These are phyloP conservation scores for Zoysia matrella DNA, from an alignment of 202 grass and related monocot species.

Conservation along the genomic window DNA sequence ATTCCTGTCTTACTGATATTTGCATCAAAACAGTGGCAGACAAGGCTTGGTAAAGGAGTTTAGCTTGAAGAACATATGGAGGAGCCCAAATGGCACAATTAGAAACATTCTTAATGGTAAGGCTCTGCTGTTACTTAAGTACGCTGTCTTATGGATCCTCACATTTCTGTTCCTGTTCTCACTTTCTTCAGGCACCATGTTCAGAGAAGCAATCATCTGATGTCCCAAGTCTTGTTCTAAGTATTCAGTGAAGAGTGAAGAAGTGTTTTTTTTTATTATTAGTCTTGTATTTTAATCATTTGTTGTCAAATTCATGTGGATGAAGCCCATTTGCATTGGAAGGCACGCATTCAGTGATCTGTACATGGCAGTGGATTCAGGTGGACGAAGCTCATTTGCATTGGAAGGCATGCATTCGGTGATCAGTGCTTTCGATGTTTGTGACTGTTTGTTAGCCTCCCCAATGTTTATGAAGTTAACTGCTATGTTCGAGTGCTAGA, in stretches of 20 bases:
- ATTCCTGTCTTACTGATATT: conserved; percentile 22
- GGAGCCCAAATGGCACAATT: conserved; percentile 89
- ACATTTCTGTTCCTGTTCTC: conserved; percentile 30
- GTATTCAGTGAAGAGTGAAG: conserved; percentile 38
- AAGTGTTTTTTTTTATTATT: background rate
- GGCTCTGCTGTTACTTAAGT: background rate
- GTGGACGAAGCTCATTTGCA: conserved; percentile 90
- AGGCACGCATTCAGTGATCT: too few species aligned
- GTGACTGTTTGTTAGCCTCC: too few species aligned
- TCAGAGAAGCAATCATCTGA: conserved; percentile 91
- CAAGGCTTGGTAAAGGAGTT: conserved; percentile 76
- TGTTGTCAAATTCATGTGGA: conserved; percentile 37
- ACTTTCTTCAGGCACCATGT: conserved; percentile 63
- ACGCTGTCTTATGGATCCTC: background rate
- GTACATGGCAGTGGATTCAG: background rate
- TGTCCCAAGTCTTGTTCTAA: conserved; percentile 69
- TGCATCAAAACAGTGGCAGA: conserved; percentile 50
- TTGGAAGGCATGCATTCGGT: conserved; percentile 85
- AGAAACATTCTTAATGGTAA: conserved; percentile 88
- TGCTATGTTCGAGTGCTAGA: too few species aligned
- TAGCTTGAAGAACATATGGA: conserved; percentile 78
- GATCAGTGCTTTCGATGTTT: conserved; percentile 55
- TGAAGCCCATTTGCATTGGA: too few species aligned
- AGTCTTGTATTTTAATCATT: conserved; percentile 26
- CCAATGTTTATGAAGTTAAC: too few species aligned